A percentile compares a stretch with the other conserved stretches of the same genome.
These are phyloP conservation scores for Diaporthe sp. DNA, from an alignment of 2,329 filamentous ascomycete genomes.

Conservation along the genomic window DNA sequence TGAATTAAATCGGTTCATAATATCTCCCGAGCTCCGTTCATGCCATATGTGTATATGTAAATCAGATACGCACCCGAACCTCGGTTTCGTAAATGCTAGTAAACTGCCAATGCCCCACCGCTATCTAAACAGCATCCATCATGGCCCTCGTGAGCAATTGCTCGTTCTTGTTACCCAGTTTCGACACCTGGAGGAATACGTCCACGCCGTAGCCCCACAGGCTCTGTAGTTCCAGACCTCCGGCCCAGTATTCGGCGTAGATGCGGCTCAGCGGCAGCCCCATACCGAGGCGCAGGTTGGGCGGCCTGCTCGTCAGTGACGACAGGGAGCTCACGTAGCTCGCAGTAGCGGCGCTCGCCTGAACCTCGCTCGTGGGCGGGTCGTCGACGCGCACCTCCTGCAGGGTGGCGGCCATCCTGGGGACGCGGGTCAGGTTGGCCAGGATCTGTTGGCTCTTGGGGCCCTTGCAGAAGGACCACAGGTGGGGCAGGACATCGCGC, in stretches of 20 bases:
- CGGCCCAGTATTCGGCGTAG: constrained; percentile 98
- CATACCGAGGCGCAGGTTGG: constrained; percentile 89
- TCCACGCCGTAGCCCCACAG: constrained; percentile 96
- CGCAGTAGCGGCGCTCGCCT: constrained; percentile 31
- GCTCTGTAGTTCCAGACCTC: constrained; percentile 89
- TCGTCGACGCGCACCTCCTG: constrained; percentile 77
- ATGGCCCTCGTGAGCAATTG: constrained; percentile 82
- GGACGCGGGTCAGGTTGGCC: constrained; percentile 87
- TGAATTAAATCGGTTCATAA: neutral
- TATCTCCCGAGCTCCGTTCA: neutral
- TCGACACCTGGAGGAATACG: constrained; percentile 94
- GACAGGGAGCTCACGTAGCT: constrained; percentile 75
- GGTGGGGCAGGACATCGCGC: constrained; percentile 83
- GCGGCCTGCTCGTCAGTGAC: constrained; percentile 83
- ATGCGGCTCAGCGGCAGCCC: constrained; percentile 92
- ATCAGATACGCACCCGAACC: neutral
- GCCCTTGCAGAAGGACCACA: constrained; percentile 98
- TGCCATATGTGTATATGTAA: neutral
- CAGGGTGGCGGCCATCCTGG: constrained; percentile 91
- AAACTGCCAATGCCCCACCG: neutral
- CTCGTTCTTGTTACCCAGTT: constrained; percentile 98
- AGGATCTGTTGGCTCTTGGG: constrained; percentile 81
- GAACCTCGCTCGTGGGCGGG: constrained; percentile 37
- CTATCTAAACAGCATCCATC: constrained; percentile 76
- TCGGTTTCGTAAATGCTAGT: neutral